Base-by-base conservation (phyloP, 2,329 filamentous ascomycete genomes). In the Colletotrichum sp. region DNA sequence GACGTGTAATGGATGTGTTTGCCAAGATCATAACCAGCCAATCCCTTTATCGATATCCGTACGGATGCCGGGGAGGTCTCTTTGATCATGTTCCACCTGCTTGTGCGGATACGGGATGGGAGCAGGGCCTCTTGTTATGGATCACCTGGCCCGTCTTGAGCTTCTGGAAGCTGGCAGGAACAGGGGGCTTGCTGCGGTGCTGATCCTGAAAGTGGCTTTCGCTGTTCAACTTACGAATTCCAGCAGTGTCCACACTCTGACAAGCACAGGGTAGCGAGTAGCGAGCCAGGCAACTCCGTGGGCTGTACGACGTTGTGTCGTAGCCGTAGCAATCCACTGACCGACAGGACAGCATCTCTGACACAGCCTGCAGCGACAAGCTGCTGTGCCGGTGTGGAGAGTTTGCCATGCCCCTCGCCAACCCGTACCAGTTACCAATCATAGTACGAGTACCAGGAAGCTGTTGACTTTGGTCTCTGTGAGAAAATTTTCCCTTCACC, bases 131-230 rank as follows among this genome's bases (percentile, higher is more conserved):
- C 55, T 57, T 30, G 48, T 36, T 48, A 52, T 30, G 70, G 71
- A 60, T 74, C 59, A 69, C 63, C 48, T 76, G 59, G 25, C 48
- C 70, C 73, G 65, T 70, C 27, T n/a, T 65, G 44, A 69, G 64
- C 74, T 76, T 76, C 74, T 69, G 48, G 74, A 75, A 76, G 70
- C 57, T 39, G 73, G 25, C 57, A 36, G 59, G 48, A 68, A 65
- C 74, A 76, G 64, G 70, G 59, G 70, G 48, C 28, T 68, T 8
- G 70, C 25, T 64, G 32, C n/a, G 22, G 28, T 34, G 52, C 52
- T 39, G 72, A 68, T 44, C 70, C 70, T 12, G 11, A 44, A 44
- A 39, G 30, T 22, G 36, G 55, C 36, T 28, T 44, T 36, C 32
- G 30, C 44, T 44, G 13, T 4, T 22, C 60, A 39, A 52, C 44